Conservation (phyloP, 1,139 yeast genomes). For the Suhomyces chickasaworum region DNA sequence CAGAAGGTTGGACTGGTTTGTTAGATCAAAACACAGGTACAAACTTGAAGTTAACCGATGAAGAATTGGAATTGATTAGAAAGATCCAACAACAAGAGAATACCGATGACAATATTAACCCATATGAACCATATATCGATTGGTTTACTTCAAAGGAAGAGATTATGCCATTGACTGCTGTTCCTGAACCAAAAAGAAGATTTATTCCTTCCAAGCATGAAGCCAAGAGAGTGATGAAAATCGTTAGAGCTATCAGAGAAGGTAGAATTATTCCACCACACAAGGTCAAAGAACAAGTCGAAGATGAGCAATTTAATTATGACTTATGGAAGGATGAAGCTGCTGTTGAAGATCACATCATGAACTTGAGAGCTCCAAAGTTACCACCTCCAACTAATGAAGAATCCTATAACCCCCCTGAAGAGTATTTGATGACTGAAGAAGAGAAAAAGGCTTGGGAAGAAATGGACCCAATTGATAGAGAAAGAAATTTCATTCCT, state of each 20-base stretch:
- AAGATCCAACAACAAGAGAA: slow-evolving; percentile 84
- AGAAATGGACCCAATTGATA: slow-evolving; percentile 69
- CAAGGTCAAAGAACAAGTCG: slow-evolving; percentile 54
- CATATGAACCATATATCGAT: slow-evolving; percentile 91
- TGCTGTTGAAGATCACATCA: slow-evolving; percentile 66
- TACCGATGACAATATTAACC: slow-evolving; percentile 78
- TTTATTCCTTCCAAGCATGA: slow-evolving; percentile 96
- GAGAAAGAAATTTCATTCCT: slow-evolving; percentile 80
- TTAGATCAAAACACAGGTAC: slow-evolving; percentile 88
- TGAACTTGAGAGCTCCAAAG: slow-evolving; percentile 95
- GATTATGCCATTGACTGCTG: slow-evolving; percentile 89
- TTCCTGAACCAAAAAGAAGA: slow-evolving; percentile 96
- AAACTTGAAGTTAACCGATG: slow-evolving; percentile 81
- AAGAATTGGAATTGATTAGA: slow-evolving; percentile 85
- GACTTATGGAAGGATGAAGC: slow-evolving; percentile 84
- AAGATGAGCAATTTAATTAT: slow-evolving; percentile 54
- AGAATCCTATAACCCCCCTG: slow-evolving; percentile 97
- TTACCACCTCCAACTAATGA: slow-evolving; percentile 95
- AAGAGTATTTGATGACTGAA: slow-evolving; percentile 78
- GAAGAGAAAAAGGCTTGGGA: slow-evolving; percentile 80
- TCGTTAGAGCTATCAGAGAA: slow-evolving; percentile 93
- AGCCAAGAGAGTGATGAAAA: slow-evolving; percentile 94
- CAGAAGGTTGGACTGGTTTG: slow-evolving; percentile 98
- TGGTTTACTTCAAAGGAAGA: slow-evolving; percentile 90
- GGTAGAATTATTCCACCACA: slow-evolving; percentile 85